Evolutionary conservation across 768 basidiomycete species (phyloP), one percentile per base, ranked within the genome.

Genomic region (Hebeloma cylindrosporum): DNA sequence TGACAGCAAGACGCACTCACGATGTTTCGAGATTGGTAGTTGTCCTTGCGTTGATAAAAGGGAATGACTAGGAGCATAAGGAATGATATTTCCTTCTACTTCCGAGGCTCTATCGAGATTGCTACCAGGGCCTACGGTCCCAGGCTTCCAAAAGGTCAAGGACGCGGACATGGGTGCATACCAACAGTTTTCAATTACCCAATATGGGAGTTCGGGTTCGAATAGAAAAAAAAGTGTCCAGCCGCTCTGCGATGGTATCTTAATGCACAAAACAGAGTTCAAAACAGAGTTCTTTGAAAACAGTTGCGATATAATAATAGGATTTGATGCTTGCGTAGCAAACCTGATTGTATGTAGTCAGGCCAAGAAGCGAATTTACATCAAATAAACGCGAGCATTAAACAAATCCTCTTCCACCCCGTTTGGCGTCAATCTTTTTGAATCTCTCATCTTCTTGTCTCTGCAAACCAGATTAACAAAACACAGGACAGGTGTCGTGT

Each of bases 1-100:
- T 9, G 48, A 17, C 17, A 32, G 32, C 22, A n/a, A n/a, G n/a
- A n/a, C n/a, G 42, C 30, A 66, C 80, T 47, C 51, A 86, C 94
- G 78, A 64, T 99, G 90, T 61, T 90, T 93, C 63, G 79, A 85
- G 45, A 99, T 97, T 0, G 95, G 95, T 21, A 98, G 74, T 57
- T 93, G 88, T 23, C 77, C 75, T 46, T 85, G 83, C 11, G 93
- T 71, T 3, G 86, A 79, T 7, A 85, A 66, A 10, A 75, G 70
- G 17, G 73, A 65, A 31, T 74, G 71, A 17, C 70, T 60, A 2
- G 81, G 78, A 0, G 84, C 79, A 38, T 87, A 87, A 6, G 80
- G 76, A 13, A 92, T 64, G 6, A 93, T 67, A 36, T 73, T 76
- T 23, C 80, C 89, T 62, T 94, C 92, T 16, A 75, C 73, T 57